A percentile compares a stretch with the other conserved stretches of the same genome.
phyloP scores from a whole-genome alignment of 2,329 filamentous ascomycete species.

The Aspergillus carbonarius region DNA sequence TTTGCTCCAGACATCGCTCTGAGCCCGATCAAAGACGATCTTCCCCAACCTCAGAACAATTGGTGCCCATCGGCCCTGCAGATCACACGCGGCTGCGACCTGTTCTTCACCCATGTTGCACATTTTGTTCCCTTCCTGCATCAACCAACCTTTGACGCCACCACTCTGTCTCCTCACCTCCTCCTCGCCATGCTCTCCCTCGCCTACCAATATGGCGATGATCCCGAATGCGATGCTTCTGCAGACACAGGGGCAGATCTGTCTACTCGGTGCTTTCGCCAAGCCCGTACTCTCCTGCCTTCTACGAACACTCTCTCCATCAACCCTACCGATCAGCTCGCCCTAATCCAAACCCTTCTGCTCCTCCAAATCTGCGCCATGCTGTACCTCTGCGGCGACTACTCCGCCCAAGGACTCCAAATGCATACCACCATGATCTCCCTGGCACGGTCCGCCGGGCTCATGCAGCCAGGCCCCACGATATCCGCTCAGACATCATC shows the following conservation, averaged over 20 bases:
- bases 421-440: conserved; percentile 45
- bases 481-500: conserved; percentile 26
- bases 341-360: conserved; percentile 40
- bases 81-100: conserved; percentile 30
- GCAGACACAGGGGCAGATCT: conserved; percentile 28
- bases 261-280: conserved; percentile 36
- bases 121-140: conserved; percentile 42
- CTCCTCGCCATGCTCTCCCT: conserved; percentile 40
- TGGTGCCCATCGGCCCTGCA: conserved; percentile 36
- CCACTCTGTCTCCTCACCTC: conserved; percentile 23
- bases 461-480: conserved; percentile 34
- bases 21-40: conserved; percentile 1
- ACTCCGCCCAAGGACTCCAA: conserved; percentile 37
- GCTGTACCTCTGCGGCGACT: conserved; percentile 43
- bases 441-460: conserved; percentile 34
- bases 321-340: conserved; percentile 20
- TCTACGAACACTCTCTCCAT: conserved; percentile 17
- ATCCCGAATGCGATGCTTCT: conserved; percentile 32
- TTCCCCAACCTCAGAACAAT: conserved; percentile 15
- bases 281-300: conserved; percentile 28
- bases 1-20: conserved; percentile 6
- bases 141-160: conserved; percentile 36
- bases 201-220: conserved; percentile 41
- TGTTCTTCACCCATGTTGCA: conserved; percentile 41
- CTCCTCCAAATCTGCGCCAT: conserved; percentile 46